Evolutionary conservation across 495 filamentous ascomycete genomes (phyloP), one percentile per base, ranked within the genome.

Genomic region (Paragyromitra xinjiangensis): DNA sequence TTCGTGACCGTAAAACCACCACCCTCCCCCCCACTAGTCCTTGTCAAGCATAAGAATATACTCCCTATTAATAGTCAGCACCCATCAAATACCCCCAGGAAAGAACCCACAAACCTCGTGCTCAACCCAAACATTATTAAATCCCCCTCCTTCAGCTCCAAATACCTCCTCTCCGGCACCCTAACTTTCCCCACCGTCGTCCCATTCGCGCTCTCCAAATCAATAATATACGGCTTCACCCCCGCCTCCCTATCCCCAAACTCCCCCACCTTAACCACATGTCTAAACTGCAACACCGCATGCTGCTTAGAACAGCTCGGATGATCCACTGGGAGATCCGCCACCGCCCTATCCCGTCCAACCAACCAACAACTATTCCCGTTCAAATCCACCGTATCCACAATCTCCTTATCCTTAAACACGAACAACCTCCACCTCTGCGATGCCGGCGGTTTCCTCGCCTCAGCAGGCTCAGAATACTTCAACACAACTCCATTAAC

Each of bases 241-340:
- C 87, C 90, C 19, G 91, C 92, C 75, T 91, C 87, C 82, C 89
- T 90, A 82, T 96, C 92, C 44, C 94, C 95, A 82, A 88, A 95
- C 81, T 97, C 94, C 81, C 95, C 93, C 72, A 87, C 88, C 84
- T 91, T 94, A 78, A 91, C 91, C 24, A 92, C 88, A 82, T 92
- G 91, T 55, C 96, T 89, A 80, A 98, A 99, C 83, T 99, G 95
- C 44, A 99, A 86, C 34, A 94, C 96, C 3, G 95, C 96, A 84
- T 99, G 95, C 84, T 99, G 95, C 81, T 94, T 94, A 71, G 92
- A 94, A 81, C 92, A 91, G 82, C 94, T 97, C 26, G 94, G 94
- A 82, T 99, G 94, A 78, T 96, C 94, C 34, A 94, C 88, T 6
- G 89, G 85, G 45, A 97, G 87, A 81, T 99, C 95, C 5, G 92